Conservation (phyloP, 108 stramenopile species). For the Thalassiosira profunda region DNA sequence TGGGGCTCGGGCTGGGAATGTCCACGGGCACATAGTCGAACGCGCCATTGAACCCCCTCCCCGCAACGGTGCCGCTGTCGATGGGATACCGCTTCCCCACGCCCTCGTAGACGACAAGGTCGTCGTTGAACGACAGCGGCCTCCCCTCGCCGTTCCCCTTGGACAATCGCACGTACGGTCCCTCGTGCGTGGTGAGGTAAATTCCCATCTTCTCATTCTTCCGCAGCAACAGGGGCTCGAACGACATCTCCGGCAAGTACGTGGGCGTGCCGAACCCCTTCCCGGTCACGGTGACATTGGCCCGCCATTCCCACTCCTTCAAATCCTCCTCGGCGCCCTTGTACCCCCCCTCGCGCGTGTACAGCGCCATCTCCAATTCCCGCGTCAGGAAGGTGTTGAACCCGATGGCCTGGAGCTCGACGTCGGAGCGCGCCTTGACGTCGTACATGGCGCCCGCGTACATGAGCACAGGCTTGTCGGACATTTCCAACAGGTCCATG, state of each 20-base stretch:
- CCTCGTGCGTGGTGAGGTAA: slow-evolving; percentile 23
- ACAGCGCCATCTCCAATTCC: slow-evolving; percentile 12
- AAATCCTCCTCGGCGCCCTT: slow-evolving; percentile 9
- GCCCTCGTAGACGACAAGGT: slow-evolving; percentile 26
- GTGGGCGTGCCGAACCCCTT: slow-evolving; percentile 23
- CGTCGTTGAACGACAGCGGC: slow-evolving; percentile 12
- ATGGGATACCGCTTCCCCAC: not conserved
- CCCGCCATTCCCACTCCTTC: slow-evolving; percentile 6
- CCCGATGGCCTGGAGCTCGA: slow-evolving; percentile 7
- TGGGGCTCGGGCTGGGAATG: not conserved
- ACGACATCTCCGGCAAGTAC: slow-evolving; percentile 10
- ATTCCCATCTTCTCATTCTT: not conserved
- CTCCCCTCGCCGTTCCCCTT: slow-evolving; percentile 11
- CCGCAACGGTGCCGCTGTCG: not conserved
- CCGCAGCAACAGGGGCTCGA: slow-evolving; percentile 4
- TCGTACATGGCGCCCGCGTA: slow-evolving; percentile 38
- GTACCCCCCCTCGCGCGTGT: slow-evolving; percentile 22
- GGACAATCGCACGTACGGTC: slow-evolving; percentile 27
- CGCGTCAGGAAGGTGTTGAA: slow-evolving; percentile 23
- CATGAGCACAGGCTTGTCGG: no score
- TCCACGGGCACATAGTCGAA: not conserved
- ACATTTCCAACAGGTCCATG: no score
- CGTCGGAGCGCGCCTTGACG: slow-evolving; percentile 9
- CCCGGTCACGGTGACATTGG: slow-evolving; percentile 16
- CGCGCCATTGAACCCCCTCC: no score